A percentile compares a stretch with the other conserved stretches of the same genome.
Conservation (phyloP, 2,329 filamentous ascomycete species). For the Penicillium psychrosexuale region DNA sequence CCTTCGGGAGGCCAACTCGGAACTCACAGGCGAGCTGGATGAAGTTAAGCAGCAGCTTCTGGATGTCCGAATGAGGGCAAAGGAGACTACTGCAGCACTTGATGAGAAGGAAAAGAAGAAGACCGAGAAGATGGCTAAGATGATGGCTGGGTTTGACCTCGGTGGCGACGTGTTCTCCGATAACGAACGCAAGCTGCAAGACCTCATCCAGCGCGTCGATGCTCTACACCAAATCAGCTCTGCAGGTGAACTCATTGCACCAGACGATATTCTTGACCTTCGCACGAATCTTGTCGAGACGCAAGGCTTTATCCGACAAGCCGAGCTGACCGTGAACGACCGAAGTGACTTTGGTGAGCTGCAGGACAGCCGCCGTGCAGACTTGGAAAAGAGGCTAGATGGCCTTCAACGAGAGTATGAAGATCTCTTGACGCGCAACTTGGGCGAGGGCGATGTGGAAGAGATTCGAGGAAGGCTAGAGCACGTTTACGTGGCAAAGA, state of each 20-base stretch:
- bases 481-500: constrained; percentile 71
- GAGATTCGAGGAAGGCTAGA: constrained; percentile 79
- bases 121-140: constrained; percentile 98
- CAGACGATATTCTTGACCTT: constrained; percentile 75
- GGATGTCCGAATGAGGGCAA: constrained; percentile 93
- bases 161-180: constrained; percentile 90
- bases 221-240: constrained; percentile 72
- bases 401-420: constrained; percentile 80
- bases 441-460: constrained; percentile 73
- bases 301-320: constrained; percentile 88
- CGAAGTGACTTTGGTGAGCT: constrained; percentile 61
- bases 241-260: constrained; percentile 72
- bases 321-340: constrained; percentile 79
- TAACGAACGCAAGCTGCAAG: constrained; percentile 80
- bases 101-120: constrained; percentile 99
- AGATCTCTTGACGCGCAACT: constrained; percentile 72
- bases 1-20: constrained; percentile 89
- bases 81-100: constrained; percentile 81
- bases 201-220: constrained; percentile 80
- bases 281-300: constrained; percentile 79
- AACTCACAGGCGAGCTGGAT: constrained; percentile 87
- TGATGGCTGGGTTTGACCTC: constrained; percentile 98
- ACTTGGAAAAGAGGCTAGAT: constrained; percentile 73
- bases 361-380: constrained; percentile 63
- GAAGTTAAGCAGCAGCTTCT: constrained; percentile 94